Evolutionary conservation across 495 filamentous ascomycete genomes (phyloP).

Genomic region (Neurospora sp.): DNA sequence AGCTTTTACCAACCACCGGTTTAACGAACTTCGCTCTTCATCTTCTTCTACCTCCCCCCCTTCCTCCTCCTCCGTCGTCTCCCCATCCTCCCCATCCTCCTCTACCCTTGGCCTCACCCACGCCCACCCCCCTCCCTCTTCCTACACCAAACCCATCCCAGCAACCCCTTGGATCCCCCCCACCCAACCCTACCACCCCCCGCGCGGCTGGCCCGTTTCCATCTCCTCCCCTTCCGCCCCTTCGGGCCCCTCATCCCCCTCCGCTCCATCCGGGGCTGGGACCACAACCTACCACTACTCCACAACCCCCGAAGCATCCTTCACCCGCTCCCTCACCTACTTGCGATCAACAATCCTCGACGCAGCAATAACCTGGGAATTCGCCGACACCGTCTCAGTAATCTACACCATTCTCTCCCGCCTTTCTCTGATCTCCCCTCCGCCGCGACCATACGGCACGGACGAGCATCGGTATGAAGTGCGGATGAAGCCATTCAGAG

Average conservation of each 20-base stretch:
- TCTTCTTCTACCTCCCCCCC: not conserved
- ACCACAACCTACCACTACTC: not conserved
- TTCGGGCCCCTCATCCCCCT: too few relatives aligned
- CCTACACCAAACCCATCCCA: not conserved
- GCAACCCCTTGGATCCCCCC: not conserved
- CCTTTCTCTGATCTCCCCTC: slow-evolving; percentile 47
- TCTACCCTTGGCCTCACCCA: not conserved
- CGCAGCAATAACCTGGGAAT: slow-evolving; percentile 55
- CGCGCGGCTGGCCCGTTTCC: slow-evolving; percentile 10
- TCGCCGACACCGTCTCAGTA: slow-evolving; percentile 56
- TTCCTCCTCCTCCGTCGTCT: not conserved
- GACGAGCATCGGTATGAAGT: slow-evolving; percentile 69
- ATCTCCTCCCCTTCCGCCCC: slow-evolving; percentile 9
- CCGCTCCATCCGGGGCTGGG: not conserved
- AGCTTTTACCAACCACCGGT: slow-evolving; percentile 40
- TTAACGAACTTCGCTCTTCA: slow-evolving; percentile 19
- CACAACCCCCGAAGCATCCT: slow-evolving; percentile 29
- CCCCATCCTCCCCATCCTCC: not conserved
- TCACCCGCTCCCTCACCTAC: slow-evolving; percentile 45
- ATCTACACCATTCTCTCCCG: slow-evolving; percentile 60
- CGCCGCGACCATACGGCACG: slow-evolving; percentile 58
- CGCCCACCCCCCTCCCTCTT: not conserved
- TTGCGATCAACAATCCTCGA: slow-evolving; percentile 56
- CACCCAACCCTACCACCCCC: not conserved
- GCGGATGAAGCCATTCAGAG: slow-evolving; percentile 80